Evolutionary conservation across 192 early-diverging fungal genomes (phyloP).

Genomic region (Backusella luteola): DNA sequence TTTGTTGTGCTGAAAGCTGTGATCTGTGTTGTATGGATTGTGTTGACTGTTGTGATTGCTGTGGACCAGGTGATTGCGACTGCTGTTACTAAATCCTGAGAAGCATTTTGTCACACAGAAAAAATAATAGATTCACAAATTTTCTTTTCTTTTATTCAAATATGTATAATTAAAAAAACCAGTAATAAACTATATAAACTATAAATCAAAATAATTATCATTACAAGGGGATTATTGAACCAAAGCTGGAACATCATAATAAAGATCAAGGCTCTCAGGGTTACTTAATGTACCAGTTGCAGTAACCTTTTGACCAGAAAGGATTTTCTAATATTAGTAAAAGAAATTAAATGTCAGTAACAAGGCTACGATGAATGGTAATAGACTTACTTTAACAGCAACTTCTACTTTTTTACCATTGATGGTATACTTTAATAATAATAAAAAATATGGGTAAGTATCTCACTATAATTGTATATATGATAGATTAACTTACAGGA

Average conservation of each 20-base stretch:
- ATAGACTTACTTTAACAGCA: conserved; percentile 73
- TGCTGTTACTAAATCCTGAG: conserved; percentile 6
- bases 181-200: background rate
- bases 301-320: conserved; percentile 77
- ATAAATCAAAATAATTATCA: background rate
- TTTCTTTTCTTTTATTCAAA: background rate
- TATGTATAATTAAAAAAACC: background rate
- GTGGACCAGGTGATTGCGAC: conserved; percentile 6
- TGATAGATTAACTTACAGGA: conserved; percentile 58
- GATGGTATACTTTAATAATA: conserved; percentile 69
- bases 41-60: background rate
- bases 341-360: conserved; percentile 21
- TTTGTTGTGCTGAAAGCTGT: background rate
- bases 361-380: background rate
- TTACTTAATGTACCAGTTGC: conserved; percentile 83
- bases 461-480: background rate
- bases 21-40: background rate
- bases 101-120: background rate
- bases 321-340: conserved; percentile 53
- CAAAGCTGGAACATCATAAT: conserved; percentile 73
- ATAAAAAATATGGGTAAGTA: conserved; percentile 1
- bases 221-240: conserved; percentile 4
- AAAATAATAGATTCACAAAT: background rate
- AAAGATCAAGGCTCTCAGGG: conserved; percentile 84
- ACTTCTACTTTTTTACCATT: conserved; percentile 99